Evolutionary conservation across 257 asterid species (phyloP), one percentile per base, ranked within the genome.

Genomic region (Solanum okadae): DNA sequence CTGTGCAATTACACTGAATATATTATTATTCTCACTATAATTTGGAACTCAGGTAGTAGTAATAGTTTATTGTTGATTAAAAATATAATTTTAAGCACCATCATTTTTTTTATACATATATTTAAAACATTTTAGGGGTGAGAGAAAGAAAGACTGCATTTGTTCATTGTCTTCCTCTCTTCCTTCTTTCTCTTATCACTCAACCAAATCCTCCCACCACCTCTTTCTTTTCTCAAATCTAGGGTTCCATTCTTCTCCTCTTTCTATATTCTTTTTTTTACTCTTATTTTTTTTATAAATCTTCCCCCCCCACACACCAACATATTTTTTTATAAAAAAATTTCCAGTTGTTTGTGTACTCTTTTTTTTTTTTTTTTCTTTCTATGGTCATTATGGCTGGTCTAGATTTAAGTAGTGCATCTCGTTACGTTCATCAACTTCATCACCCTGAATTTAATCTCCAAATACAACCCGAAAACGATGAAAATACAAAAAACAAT

Each of bases 401-500:
- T 87, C 89, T 96, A 92, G 98, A 95, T 95, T 92, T 96, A 89
- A 92, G 95, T 77, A 91, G 95, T 6, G 92, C 96, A 87, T 91
- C 97, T 73, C 95, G 93, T 88, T 94, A 90, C 88, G 90, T 90
- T 20, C 94, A 93, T 73, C 96, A 93, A 70, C 95, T 93, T 35
- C 93, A 92, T 88, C 92, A 75, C 81, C 91, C 92, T 1, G 95
- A 94, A 87, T 92, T 92, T 85, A 94, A 94, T 86, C 92, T 91
- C 92, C 97, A 91, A 34, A 87, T 88, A 10, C 90, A 90, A 56
- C 87, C 77, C 7, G 94, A 93, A 8, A 75, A 92, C 56, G 92
- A 93, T 13, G 92, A 89, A 1, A 90, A 88, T 38, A 85, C 88
- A 5, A 87, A 88, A 75, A 70, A 10, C 71, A 63, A 90, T 52